phyloP scores from a whole-genome alignment of 352 stramenopile species.

The Phytophthora brassicae region DNA sequence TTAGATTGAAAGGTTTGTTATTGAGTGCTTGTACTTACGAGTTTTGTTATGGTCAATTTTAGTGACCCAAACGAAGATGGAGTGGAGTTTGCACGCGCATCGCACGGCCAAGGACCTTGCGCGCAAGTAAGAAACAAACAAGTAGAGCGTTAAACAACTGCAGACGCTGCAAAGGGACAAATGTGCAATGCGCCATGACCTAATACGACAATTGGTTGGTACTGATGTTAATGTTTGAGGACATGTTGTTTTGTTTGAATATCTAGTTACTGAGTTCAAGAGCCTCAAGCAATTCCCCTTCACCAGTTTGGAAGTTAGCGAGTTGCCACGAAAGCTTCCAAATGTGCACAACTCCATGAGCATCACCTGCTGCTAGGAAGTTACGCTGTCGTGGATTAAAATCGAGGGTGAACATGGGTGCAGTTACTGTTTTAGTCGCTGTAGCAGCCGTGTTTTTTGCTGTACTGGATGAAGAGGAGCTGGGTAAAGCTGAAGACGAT shows the following conservation, averaged over 20 bases:
- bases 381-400: conserved; percentile 87
- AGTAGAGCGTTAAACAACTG: conserved; percentile 4
- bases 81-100: conserved; percentile 85
- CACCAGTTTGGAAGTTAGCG: conserved; percentile 71
- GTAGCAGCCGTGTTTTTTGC: conserved; percentile 1
- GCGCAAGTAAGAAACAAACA: conserved; percentile 49
- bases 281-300: conserved; percentile 59
- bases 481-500: conserved; percentile 9
- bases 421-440: conserved; percentile 15
- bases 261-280: conserved; percentile 26
- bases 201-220: conserved; percentile 3
- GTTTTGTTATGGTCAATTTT: neutral
- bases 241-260: neutral
- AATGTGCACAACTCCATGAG: conserved; percentile 63
- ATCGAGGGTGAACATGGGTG: conserved; percentile 59
- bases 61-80: conserved; percentile 90
- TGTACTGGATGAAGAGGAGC: conserved; percentile 2
- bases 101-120: conserved; percentile 77
- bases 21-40: neutral
- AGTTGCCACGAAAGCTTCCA: conserved; percentile 87
- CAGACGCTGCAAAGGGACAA: conserved; percentile 11
- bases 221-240: conserved; percentile 4
- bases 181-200: conserved; percentile 9
- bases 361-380: conserved; percentile 77
- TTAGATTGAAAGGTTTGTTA: neutral